Evolutionary conservation across 768 basidiomycete species (phyloP).

Genomic region (Glaciozyma martinii): DNA sequence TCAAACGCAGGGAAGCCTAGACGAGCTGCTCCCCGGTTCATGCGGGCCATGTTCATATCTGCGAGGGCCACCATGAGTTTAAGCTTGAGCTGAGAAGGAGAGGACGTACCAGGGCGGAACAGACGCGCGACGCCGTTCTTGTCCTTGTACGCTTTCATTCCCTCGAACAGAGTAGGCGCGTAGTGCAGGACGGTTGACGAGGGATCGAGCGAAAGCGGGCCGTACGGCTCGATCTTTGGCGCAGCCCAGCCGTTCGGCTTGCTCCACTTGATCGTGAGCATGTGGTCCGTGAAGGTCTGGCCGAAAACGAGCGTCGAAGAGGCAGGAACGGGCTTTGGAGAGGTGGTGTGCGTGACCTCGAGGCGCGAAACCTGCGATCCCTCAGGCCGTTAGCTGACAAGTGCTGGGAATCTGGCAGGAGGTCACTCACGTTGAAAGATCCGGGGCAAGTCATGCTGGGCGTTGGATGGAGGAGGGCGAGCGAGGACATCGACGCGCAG

Average conservation of each 20-base stretch:
- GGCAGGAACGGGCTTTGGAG: constrained; percentile 57
- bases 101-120: constrained; percentile 53
- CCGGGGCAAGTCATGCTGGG: not conserved
- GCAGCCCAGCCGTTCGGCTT: constrained; percentile 64
- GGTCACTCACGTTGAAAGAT: not conserved
- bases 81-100: not conserved
- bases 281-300: constrained; percentile 53
- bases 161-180: constrained; percentile 80
- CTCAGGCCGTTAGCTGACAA: not conserved
- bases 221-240: constrained; percentile 76
- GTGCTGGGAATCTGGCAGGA: not conserved
- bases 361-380: constrained; percentile 18
- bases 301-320: constrained; percentile 69
- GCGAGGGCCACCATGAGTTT: constrained; percentile 39
- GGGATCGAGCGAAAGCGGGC: constrained; percentile 63
- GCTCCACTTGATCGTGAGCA: constrained; percentile 49
- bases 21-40: constrained; percentile 74
- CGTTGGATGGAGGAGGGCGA: no score
- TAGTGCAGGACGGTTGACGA: constrained; percentile 83
- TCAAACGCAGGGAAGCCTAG: constrained; percentile 50
- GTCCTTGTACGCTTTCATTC: constrained; percentile 80
- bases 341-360: constrained; percentile 31
- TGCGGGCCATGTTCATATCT: constrained; percentile 76
- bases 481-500: no score
- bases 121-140: constrained; percentile 68